Evolutionary conservation across 805 yeast species (phyloP).

Genomic region (Candida qinlingensis): DNA sequence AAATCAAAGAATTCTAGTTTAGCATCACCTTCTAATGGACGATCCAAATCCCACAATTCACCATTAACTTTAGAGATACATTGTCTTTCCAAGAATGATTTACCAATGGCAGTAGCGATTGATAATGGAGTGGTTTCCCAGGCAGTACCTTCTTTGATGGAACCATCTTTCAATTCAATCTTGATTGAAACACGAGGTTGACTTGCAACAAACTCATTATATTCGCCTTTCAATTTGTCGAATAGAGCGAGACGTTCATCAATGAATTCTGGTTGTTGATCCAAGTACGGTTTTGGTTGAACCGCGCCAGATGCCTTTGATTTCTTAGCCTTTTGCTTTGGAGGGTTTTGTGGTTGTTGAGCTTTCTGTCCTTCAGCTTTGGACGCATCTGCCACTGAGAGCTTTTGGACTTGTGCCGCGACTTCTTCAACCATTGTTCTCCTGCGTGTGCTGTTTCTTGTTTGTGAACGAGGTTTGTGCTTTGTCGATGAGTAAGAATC

Average conservation of each 20-base stretch:
- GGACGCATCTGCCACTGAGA: conserved; percentile 30
- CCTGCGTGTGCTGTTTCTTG: neutral
- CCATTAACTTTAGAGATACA: conserved; percentile 91
- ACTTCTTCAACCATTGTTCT: conserved; percentile 35
- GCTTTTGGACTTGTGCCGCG: conserved; percentile 42
- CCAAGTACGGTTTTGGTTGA: conserved; percentile 40
- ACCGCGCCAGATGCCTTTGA: conserved; percentile 31
- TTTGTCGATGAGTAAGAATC: neutral
- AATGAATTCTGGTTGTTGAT: conserved; percentile 82
- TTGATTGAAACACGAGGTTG: conserved; percentile 60
- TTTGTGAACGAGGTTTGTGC: neutral
- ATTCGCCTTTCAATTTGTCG: conserved; percentile 71
- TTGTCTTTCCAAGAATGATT: conserved; percentile 82
- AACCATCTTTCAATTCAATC: conserved; percentile 84
- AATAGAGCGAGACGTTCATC: conserved; percentile 74
- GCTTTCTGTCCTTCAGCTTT: conserved; percentile 17
- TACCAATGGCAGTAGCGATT: conserved; percentile 79
- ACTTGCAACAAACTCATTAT: conserved; percentile 65
- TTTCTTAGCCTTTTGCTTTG: conserved; percentile 36
- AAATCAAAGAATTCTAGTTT: conserved; percentile 82
- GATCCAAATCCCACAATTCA: conserved; percentile 87
- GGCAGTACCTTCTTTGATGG: conserved; percentile 67
- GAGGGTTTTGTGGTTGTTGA: conserved; percentile 16
- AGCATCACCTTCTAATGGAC: conserved; percentile 78
- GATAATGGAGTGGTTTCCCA: conserved; percentile 90